A percentile compares a stretch with the other conserved stretches of the same genome.
These are phyloP conservation scores for Heterobasidion irregulare DNA, from an alignment of 1,284 basidiomycete genomes.

Conservation along the genomic window DNA sequence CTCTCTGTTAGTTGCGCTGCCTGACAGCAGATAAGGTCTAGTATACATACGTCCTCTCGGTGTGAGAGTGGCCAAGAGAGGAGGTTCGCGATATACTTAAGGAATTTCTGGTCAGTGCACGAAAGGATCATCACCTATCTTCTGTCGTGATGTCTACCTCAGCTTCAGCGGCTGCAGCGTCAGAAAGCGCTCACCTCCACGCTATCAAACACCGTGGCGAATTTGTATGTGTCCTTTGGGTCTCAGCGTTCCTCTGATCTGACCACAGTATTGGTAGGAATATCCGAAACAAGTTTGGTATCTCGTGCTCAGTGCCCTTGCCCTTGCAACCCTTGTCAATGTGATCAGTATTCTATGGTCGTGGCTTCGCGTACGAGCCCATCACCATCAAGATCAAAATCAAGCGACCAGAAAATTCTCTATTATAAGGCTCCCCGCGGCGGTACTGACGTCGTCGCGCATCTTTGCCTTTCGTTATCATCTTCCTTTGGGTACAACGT, in stretches of 20 bases:
- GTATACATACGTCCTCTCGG: background rate
- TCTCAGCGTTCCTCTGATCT: background rate
- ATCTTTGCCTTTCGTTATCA: slow-evolving; percentile 21
- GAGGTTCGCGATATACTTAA: background rate
- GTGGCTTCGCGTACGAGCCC: slow-evolving; percentile 5
- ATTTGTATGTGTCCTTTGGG: slow-evolving; percentile 1
- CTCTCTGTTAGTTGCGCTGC: background rate
- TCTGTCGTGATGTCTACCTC: background rate
- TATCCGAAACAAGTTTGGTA: slow-evolving; percentile 19
- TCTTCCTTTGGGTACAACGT: slow-evolving; percentile 12
- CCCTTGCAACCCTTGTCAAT: slow-evolving; percentile 14
- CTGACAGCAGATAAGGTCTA: background rate
- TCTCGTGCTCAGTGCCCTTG: slow-evolving; percentile 13
- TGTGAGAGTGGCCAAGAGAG: background rate
- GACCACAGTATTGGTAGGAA: slow-evolving; percentile 9
- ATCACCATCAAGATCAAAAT: background rate
- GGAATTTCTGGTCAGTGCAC: no score
- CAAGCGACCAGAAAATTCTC: slow-evolving; percentile 3
- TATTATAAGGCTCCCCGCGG: slow-evolving; percentile 14
- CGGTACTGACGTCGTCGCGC: slow-evolving; percentile 16
- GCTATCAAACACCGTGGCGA: slow-evolving; percentile 6
- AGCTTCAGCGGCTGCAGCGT: slow-evolving; percentile 4
- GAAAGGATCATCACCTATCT: no score
- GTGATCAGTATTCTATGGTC: slow-evolving; percentile 15
- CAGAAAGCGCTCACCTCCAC: slow-evolving; percentile 4